Evolutionary conservation across 352 stramenopile genomes (phyloP).

Genomic region (Globisporangium megalacanthum): DNA sequence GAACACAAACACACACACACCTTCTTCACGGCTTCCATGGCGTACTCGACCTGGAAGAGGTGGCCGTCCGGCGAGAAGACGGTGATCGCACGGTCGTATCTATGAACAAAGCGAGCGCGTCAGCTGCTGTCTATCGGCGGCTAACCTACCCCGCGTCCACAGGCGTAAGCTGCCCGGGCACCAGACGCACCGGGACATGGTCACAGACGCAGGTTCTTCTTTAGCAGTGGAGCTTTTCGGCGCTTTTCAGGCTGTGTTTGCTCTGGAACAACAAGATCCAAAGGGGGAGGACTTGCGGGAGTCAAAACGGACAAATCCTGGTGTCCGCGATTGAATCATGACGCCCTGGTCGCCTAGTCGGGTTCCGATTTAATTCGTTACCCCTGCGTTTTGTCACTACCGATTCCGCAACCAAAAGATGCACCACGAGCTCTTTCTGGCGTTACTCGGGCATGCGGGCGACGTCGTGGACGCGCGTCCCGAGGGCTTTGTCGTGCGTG

Average conservation of each 20-base stretch:
- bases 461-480: conserved; percentile 49
- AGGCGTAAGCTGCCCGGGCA: background rate
- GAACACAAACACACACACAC: conserved; percentile 17
- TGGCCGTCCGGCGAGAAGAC: conserved; percentile 99
- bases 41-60: conserved; percentile 99
- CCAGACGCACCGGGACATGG: conserved; percentile 34
- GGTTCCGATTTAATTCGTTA: background rate
- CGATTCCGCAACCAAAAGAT: conserved; percentile 20
- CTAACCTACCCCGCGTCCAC: background rate
- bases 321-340: no score
- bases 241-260: background rate
- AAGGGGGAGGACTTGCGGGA: conserved; percentile 1
- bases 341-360: background rate
- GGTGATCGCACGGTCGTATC: conserved; percentile 99
- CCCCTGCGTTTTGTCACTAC: background rate
- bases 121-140: background rate
- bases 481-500: conserved; percentile 56
- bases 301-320: background rate
- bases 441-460: conserved; percentile 56
- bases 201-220: conserved; percentile 8
- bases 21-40: conserved; percentile 98
- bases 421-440: conserved; percentile 79
- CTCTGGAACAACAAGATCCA: background rate
- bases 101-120: conserved; percentile 20
- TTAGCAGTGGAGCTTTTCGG: conserved; percentile 6